phyloP scores from a whole-genome alignment of 768 basidiomycete species.

The Lactarius sp. region DNA sequence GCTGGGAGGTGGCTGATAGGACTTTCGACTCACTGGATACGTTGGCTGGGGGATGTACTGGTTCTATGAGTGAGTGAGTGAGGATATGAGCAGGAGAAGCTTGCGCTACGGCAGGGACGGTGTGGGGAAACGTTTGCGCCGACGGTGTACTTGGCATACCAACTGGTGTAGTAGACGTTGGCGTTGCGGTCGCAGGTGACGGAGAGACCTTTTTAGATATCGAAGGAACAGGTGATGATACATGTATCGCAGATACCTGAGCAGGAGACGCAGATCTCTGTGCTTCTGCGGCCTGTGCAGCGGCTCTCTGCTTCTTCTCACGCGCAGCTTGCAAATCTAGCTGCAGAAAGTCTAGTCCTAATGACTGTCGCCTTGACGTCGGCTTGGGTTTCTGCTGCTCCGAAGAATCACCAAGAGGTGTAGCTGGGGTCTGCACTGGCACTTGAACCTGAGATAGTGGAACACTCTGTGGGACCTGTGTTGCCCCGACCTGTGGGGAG shows the following conservation, averaged over 20 bases:
- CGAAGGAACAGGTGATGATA: neutral
- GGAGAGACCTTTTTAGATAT: neutral
- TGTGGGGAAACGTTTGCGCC: neutral
- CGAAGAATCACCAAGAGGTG: neutral
- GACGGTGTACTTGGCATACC: neutral
- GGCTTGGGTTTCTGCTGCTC: neutral
- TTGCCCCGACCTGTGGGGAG: neutral
- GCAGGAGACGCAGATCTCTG: neutral
- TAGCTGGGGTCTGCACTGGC: neutral
- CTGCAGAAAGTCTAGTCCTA: conserved; percentile 17
- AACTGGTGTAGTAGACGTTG: neutral
- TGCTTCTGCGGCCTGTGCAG: neutral
- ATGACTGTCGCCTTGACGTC: conserved; percentile 9
- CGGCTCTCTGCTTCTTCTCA: conserved; percentile 10
- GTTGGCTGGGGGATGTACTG: neutral
- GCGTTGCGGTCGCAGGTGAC: neutral
- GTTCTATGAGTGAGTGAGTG: neutral
- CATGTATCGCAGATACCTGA: neutral
- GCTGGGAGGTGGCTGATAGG: neutral
- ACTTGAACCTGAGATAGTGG: neutral
- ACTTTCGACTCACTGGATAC: neutral
- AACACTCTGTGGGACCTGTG: neutral
- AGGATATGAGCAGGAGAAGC: neutral
- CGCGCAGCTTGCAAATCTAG: conserved; percentile 14
- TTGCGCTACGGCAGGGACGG: neutral